These are phyloP conservation scores for Rhizopogon salebrosus DNA, from an alignment of 768 basidiomycete species.

Conservation along the genomic window DNA sequence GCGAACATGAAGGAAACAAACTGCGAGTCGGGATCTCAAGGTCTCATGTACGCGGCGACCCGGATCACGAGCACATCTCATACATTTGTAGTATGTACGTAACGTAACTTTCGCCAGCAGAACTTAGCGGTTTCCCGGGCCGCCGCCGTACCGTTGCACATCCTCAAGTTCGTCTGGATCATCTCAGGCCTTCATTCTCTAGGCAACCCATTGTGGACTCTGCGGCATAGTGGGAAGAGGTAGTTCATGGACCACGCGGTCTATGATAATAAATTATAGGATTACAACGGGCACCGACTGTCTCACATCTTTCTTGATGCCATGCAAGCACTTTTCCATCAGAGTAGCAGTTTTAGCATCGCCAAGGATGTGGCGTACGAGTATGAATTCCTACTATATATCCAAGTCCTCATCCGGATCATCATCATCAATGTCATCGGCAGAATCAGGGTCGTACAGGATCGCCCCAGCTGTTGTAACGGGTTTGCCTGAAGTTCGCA, in stretches of 20 bases:
- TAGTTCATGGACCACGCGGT: neutral
- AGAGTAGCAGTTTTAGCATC: neutral
- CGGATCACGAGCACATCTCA: no score
- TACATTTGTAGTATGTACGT: no score
- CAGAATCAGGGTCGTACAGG: conserved; percentile 88
- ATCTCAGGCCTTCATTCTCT: neutral
- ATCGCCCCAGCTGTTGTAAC: conserved; percentile 42
- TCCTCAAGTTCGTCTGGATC: neutral
- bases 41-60: no score
- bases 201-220: neutral
- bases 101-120: no score
- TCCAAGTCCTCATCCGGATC: conserved; percentile 95
- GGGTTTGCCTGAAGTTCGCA: conserved; percentile 28
- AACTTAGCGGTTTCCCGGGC: no score
- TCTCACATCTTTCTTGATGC: conserved; percentile 1
- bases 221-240: neutral
- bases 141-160: no score
- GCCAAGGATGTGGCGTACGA: neutral
- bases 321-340: neutral
- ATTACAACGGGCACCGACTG: neutral
- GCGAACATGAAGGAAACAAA: conserved; percentile 14
- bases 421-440: conserved; percentile 92
- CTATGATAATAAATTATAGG: neutral
- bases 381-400: conserved; percentile 39
- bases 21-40: neutral